These are phyloP conservation scores for Pulveroboletus sp. DNA, from an alignment of 768 basidiomycete species.

Conservation along the genomic window DNA sequence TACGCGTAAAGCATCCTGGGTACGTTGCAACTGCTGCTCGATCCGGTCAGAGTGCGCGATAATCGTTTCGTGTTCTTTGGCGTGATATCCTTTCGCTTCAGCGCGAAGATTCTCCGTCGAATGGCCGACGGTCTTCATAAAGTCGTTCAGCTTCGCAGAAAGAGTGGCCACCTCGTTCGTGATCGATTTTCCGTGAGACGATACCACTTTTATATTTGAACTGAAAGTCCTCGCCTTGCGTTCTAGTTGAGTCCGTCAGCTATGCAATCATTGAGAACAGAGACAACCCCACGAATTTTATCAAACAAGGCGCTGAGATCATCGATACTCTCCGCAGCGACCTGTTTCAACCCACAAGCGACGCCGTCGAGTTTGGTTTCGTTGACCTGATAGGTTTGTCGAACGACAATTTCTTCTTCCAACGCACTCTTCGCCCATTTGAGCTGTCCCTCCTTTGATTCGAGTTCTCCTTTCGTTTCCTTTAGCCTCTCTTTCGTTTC, in stretches of 20 bases:
- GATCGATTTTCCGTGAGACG: conserved; percentile 58
- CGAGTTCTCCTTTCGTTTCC: conserved; percentile 49
- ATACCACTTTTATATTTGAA: conserved; percentile 63
- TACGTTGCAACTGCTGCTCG: conserved; percentile 51
- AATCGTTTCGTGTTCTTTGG: conserved; percentile 53
- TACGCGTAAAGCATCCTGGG: conserved; percentile 48
- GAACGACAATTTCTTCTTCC: conserved; percentile 76
- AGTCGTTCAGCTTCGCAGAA: conserved; percentile 54
- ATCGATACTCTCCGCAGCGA: conserved; percentile 61
- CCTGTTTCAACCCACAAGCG: conserved; percentile 62
- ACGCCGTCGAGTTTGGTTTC: conserved; percentile 70
- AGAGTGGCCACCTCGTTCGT: conserved; percentile 50
- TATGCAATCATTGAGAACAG: neutral
- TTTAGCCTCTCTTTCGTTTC: conserved; percentile 54
- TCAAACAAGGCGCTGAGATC: conserved; percentile 72
- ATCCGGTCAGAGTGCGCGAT: conserved; percentile 49
- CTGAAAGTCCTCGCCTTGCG: conserved; percentile 64
- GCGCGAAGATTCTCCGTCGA: conserved; percentile 49
- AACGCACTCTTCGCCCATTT: conserved; percentile 53
- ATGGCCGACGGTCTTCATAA: conserved; percentile 54
- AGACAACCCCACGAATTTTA: conserved; percentile 65
- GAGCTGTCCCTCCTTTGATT: conserved; percentile 54
- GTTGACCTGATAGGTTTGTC: conserved; percentile 71
- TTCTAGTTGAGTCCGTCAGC: conserved; percentile 42
- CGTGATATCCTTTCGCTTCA: conserved; percentile 54